Evolutionary conservation across 1,284 basidiomycete species (phyloP).

Genomic region (Malassezia nana): DNA sequence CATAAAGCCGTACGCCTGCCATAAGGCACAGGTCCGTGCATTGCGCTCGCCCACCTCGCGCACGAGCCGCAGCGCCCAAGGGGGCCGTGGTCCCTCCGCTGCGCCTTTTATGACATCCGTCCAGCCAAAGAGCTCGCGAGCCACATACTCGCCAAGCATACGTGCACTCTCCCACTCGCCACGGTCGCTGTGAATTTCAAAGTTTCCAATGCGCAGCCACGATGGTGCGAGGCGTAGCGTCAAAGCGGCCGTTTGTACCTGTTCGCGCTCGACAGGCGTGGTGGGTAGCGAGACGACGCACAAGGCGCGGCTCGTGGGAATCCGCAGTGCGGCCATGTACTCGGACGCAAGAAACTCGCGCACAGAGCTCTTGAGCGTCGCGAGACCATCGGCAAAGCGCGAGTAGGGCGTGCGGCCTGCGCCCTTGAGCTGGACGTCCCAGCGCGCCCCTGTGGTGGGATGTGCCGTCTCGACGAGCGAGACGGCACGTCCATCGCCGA

Average conservation of each 20-base stretch:
- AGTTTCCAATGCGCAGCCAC: conserved; percentile 84
- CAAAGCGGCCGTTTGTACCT: conserved; percentile 67
- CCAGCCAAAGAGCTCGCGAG: conserved; percentile 56
- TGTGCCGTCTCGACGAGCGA: conserved; percentile 65
- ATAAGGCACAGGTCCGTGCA: conserved; percentile 77
- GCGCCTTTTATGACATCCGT: conserved; percentile 24
- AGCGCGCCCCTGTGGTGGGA: conserved; percentile 37
- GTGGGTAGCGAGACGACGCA: conserved; percentile 67
- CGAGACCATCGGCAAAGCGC: conserved; percentile 78
- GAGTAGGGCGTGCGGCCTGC: conserved; percentile 89
- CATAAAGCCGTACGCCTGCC: conserved; percentile 59
- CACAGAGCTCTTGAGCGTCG: conserved; percentile 79
- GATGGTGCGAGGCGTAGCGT: conserved; percentile 75
- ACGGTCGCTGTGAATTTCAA: conserved; percentile 66
- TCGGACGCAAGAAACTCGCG: conserved; percentile 62
- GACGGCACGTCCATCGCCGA: conserved; percentile 88
- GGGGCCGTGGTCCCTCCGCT: conserved; percentile 4
- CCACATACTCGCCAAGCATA: conserved; percentile 53
- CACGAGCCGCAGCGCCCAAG: conserved; percentile 29
- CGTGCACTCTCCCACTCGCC: conserved; percentile 58
- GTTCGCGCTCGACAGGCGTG: conserved; percentile 68
- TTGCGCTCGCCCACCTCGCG: conserved; percentile 60
- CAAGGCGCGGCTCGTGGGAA: conserved; percentile 81
- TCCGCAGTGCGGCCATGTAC: conserved; percentile 72
- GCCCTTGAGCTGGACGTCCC: conserved; percentile 85